Conservation (phyloP, 192 early-diverging fungal genomes). For the Linnemannia hyalina region DNA sequence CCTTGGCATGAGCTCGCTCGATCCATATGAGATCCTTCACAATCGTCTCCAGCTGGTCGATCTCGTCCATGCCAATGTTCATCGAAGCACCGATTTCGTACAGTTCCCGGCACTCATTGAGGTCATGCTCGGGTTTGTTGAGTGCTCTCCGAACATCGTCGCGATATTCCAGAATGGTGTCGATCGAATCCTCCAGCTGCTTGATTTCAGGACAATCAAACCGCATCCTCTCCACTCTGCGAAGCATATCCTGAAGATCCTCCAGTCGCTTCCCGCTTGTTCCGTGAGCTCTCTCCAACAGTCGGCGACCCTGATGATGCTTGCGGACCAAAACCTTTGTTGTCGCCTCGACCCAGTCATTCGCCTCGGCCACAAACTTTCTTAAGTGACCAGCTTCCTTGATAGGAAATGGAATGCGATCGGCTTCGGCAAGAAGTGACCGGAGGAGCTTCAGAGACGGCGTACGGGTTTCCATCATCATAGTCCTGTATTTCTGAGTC, state of each 20-base stretch:
- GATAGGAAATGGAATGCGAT: constrained; percentile 54
- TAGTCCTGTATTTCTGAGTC: constrained; percentile 42
- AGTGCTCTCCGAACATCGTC: constrained; percentile 45
- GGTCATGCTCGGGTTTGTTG: constrained; percentile 30
- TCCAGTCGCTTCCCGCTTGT: constrained; percentile 39
- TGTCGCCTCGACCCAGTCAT: constrained; percentile 62
- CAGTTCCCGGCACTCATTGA: constrained; percentile 50
- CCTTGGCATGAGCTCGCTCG: constrained; percentile 30
- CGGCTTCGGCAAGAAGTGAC: constrained; percentile 57
- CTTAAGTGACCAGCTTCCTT: constrained; percentile 50
- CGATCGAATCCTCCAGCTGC: constrained; percentile 54
- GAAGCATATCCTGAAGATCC: constrained; percentile 50
- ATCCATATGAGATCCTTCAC: constrained; percentile 63
- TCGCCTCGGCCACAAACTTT: constrained; percentile 52
- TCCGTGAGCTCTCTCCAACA: constrained; percentile 33
- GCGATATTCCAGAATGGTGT: constrained; percentile 37
- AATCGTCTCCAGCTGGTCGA: constrained; percentile 61
- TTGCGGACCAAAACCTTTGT: constrained; percentile 57
- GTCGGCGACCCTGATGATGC: constrained; percentile 49
- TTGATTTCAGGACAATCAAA: constrained; percentile 59
- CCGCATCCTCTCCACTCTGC: constrained; percentile 36
- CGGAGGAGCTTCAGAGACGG: constrained; percentile 60
- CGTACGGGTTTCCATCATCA: constrained; percentile 40
- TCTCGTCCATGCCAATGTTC: constrained; percentile 53
- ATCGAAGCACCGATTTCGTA: constrained; percentile 46